Base-by-base conservation (phyloP, 2,329 filamentous ascomycete genomes). In the Fusarium cicatricum region DNA sequence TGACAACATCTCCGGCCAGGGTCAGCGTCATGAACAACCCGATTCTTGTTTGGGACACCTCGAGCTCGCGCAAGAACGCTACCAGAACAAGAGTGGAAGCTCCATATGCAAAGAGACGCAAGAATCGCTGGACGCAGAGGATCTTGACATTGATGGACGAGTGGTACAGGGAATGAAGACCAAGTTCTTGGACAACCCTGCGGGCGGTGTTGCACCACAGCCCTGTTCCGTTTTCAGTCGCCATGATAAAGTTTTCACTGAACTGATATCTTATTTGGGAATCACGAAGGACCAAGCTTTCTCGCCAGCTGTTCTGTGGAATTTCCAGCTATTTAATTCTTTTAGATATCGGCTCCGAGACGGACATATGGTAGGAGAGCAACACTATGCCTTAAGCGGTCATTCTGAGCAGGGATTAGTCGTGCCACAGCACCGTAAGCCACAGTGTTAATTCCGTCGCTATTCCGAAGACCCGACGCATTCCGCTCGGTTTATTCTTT, bases 11-110 rank as follows among this genome's bases (percentile, higher is more conserved):
- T 21, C 86, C 86, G 12, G 78, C 74, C 14, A 89, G 72, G 0
- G 86, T 89, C 58, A 88, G 69, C 0, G 85, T 87, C 85, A 89
- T 88, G 73, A 89, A 89, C 1, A 87, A 72, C 3, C 86, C 86
- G 55, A 85, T 83, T 28, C 74, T 74, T 1, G 79, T 75, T 53
- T 85, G 77, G 1, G 82, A 78, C 36, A 82, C 76, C 9, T 72
- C 76, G 2, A 87, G 74, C 2, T 74, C 76, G 12, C 76, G 75
- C 8, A 89, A 77, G 58, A 83, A 87, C 17, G 81, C 75, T 11
- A 84, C 85, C 5, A 87, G 77, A 50, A 87, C 78, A 4, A 87
- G 77, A 0, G 81, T 84, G 7, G 82, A 83, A 6, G 77, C 75
- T 46, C 86, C 86, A 65, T 88, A 89, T 6, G 85, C 87, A 57